phyloP scores from a whole-genome alignment of 1,284 basidiomycete genomes.

The Fistulina hepatica region DNA sequence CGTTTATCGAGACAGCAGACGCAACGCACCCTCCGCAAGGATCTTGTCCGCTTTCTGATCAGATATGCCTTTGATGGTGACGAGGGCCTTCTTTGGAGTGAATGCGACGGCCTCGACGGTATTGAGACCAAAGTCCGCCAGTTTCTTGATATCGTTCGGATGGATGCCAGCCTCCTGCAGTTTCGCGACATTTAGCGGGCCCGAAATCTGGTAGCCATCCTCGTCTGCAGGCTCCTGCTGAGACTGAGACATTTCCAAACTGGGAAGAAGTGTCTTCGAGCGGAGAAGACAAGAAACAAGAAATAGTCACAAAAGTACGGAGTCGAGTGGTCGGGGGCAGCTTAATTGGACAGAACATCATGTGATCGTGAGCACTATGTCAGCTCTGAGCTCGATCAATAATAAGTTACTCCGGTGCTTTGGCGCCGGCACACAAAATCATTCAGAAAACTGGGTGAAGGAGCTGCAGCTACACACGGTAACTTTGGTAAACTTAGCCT shows the following conservation, averaged over 20 bases:
- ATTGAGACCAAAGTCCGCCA: slow-evolving; percentile 85
- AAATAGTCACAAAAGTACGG: no score
- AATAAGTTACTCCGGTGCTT: no score
- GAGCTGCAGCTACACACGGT: neutral
- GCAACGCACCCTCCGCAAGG: slow-evolving; percentile 67
- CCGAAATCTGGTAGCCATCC: slow-evolving; percentile 52
- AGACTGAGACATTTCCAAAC: slow-evolving; percentile 44
- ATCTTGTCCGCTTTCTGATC: slow-evolving; percentile 99
- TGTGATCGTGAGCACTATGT: slow-evolving; percentile 19
- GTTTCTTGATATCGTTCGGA: slow-evolving; percentile 90
- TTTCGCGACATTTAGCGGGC: slow-evolving; percentile 75
- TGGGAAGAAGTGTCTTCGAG: no score
- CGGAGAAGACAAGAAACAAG: no score
- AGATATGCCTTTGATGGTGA: slow-evolving; percentile 94
- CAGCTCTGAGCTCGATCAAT: no score
- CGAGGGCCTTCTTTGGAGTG: slow-evolving; percentile 90
- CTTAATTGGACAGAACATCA: no score
- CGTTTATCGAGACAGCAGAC: neutral
- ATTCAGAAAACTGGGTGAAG: no score
- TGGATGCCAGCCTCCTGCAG: slow-evolving; percentile 88
- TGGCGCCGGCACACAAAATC: no score
- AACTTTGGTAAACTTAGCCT: neutral
- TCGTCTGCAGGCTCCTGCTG: slow-evolving; percentile 38
- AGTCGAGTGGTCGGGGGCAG: no score
- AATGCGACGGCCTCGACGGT: slow-evolving; percentile 96